Evolutionary conservation across 164 flowering plant genomes (phyloP), one percentile per base, ranked within the genome.

Genomic region (Umbellularia californica): DNA sequence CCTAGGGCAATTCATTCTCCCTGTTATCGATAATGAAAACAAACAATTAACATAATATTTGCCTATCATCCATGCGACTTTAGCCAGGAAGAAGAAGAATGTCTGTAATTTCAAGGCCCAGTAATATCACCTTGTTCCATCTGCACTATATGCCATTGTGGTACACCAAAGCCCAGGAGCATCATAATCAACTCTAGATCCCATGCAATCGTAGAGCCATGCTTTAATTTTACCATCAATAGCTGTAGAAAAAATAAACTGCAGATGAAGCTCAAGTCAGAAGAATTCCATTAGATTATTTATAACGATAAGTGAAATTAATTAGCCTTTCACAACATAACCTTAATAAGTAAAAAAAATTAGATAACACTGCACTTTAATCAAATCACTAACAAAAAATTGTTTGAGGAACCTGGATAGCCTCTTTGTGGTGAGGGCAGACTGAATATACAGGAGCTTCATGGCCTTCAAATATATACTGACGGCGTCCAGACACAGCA

Each of bases 161-260:
- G 92, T 89, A 47, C 87, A 89, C 67, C 87, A 89, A 76, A 77
- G 93, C 30, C 96, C 93, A 10, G 93, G 93, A 58, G 96, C 96
- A 84, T 91, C 92, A 82, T 89, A 91, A 79, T 89, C 96, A 71
- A 91, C 89, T 76, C 95, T 80, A 23, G 95, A 88, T 22, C 93
- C 93, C 84, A 85, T 20, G 75, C 82, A 84, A 76, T 91, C 96
- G 78, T 89, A 89, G 70, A 89, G 75, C 96, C 96, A 91, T 69
- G 93, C 93, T 81, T 91, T 91, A 60, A 91, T 91, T 77, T 91
- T 91, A 71, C 96, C 93, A 80, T 91, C 93, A 35, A 82, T 80
- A 66, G 96, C 90, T 7, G 96, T 89, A 74, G 96, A 86, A 75
- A 89, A 91, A 52, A 91, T 85, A 77, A 91, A 89, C 96, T 89